phyloP scores from a whole-genome alignment of 371 early-diverging fungal genomes.

The Apophysomyces variabilis region DNA sequence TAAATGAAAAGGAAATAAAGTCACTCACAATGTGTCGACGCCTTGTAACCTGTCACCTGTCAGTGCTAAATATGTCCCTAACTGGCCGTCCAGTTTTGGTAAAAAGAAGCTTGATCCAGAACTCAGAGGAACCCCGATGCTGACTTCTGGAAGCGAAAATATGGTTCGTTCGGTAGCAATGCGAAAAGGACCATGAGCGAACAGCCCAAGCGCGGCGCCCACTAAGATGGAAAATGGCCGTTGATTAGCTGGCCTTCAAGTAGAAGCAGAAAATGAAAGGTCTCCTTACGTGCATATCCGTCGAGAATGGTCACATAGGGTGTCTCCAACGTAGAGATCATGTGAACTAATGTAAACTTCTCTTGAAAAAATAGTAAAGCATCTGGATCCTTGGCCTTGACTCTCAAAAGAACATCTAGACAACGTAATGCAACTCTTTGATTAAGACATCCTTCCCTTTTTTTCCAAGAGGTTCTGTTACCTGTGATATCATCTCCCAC shows the following conservation, averaged over 20 bases:
- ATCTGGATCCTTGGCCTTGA: slow-evolving; percentile 53
- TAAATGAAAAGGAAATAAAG: not conserved
- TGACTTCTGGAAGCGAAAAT: slow-evolving; percentile 94
- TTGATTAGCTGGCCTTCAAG: too few species aligned
- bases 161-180: slow-evolving; percentile 92
- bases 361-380: slow-evolving; percentile 87
- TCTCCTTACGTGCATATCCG: slow-evolving; percentile 82
- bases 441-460: too few species aligned
- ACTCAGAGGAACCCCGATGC: slow-evolving; percentile 93
- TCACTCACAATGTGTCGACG: slow-evolving; percentile 81
- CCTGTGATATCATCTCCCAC: slow-evolving; percentile 95
- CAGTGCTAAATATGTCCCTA: slow-evolving; percentile 92
- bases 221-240: slow-evolving; percentile 47
- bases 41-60: slow-evolving; percentile 88
- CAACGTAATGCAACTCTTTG: not conserved
- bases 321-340: slow-evolving; percentile 84
- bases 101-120: slow-evolving; percentile 95
- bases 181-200: slow-evolving; percentile 94
- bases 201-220: slow-evolving; percentile 97
- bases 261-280: slow-evolving; percentile 5
- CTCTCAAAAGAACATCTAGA: slow-evolving; percentile 40
- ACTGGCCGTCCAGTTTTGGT: slow-evolving; percentile 89
- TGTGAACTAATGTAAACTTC: slow-evolving; percentile 90
- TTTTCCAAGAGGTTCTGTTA: slow-evolving; percentile 17
- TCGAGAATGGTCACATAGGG: slow-evolving; percentile 90